Evolutionary conservation across 306 rosid genomes (phyloP).

Genomic region (Hylodesmum podocarpum): DNA sequence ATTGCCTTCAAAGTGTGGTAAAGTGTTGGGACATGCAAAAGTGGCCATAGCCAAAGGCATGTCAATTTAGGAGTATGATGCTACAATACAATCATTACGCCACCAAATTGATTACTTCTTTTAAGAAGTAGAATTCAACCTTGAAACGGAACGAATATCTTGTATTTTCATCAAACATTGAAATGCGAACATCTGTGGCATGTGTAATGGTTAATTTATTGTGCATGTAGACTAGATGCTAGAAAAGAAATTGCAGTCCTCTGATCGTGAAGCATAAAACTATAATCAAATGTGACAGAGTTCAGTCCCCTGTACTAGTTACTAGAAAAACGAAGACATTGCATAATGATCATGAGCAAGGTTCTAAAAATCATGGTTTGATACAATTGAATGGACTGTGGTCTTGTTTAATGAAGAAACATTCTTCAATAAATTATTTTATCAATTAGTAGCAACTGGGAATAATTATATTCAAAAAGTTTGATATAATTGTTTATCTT

Average conservation of each 20-base stretch:
- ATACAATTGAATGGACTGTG: background rate
- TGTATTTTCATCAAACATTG: background rate
- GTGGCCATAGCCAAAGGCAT: background rate
- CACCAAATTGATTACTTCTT: background rate
- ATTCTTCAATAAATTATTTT: background rate
- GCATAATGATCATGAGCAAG: background rate
- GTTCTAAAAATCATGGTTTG: background rate
- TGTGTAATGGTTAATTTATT: background rate
- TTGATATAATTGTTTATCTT: slow-evolving; percentile 7
- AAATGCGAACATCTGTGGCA: background rate
- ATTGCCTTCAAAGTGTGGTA: background rate
- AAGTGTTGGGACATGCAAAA: slow-evolving; percentile 1
- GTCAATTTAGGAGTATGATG: background rate
- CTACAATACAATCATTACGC: slow-evolving; percentile 1
- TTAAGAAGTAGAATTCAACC: background rate
- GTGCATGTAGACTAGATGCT: background rate
- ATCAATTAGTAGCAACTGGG: background rate
- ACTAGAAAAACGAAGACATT: background rate
- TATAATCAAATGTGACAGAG: background rate
- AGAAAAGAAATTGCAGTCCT: background rate
- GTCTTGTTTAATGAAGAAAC: background rate
- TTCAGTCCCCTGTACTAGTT: background rate
- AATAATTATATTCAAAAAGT: background rate
- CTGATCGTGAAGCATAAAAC: background rate
- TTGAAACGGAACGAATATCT: background rate